Percentiles rank a stretch among this genome's conserved stretches.
phyloP scores from a whole-genome alignment of 306 rosid species.

The Arachis stenosperma region DNA sequence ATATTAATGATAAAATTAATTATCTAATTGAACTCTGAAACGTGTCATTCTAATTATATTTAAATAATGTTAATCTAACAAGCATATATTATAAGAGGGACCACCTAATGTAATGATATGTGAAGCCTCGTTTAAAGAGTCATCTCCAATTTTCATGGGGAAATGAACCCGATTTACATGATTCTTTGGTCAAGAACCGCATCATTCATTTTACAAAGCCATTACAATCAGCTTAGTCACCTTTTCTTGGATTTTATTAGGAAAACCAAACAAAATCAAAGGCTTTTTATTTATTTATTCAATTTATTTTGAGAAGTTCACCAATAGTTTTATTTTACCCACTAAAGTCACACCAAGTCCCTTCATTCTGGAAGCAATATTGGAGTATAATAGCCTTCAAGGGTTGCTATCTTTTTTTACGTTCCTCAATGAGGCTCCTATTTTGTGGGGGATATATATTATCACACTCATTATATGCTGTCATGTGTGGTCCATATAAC shows the following conservation, averaged over 20 bases:
- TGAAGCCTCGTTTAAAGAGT: slow-evolving; percentile 20
- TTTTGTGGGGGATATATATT: slow-evolving; percentile 44
- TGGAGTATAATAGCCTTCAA: background rate
- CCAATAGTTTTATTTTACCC: slow-evolving; percentile 43
- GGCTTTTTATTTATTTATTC: slow-evolving; percentile 11
- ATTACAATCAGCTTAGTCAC: slow-evolving; percentile 34
- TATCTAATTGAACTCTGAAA: no score
- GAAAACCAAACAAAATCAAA: background rate
- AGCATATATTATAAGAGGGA: slow-evolving; percentile 4
- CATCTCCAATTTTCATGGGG: slow-evolving; percentile 48
- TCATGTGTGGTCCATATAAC: slow-evolving; percentile 29
- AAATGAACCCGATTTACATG: slow-evolving; percentile 32
- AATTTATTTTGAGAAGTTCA: slow-evolving; percentile 36
- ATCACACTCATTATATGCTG: slow-evolving; percentile 41
- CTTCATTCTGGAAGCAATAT: slow-evolving; percentile 1
- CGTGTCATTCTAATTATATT: no score
- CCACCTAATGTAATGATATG: slow-evolving; percentile 23
- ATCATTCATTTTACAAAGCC: slow-evolving; percentile 33
- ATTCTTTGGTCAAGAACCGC: slow-evolving; percentile 34
- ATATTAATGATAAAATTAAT: no score
- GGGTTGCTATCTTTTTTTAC: slow-evolving; percentile 29
- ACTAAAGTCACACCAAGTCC: slow-evolving; percentile 20
- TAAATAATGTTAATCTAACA: no score
- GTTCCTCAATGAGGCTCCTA: slow-evolving; percentile 39
- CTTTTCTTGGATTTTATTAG: slow-evolving; percentile 24